Percentiles rank a stretch among this genome's conserved stretches.
Evolutionary conservation across 2,329 filamentous ascomycete genomes (phyloP).

Genomic region (Colletotrichum endophyticum): DNA sequence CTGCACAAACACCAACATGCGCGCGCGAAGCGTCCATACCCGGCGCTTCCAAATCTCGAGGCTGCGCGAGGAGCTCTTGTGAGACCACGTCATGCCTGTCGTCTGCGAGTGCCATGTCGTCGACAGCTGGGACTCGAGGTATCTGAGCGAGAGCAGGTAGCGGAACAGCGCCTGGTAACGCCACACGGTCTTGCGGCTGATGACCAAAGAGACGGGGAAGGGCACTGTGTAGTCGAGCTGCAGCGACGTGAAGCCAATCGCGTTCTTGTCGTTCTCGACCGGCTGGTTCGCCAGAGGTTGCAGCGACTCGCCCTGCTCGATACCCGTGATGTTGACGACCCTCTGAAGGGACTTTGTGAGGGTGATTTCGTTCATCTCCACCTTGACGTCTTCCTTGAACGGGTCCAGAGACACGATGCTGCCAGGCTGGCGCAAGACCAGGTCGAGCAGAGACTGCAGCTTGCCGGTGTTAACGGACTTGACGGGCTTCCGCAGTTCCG

Average conservation of each 20-base stretch:
- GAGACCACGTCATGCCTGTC: constrained; percentile 80
- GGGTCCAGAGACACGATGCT: constrained; percentile 93
- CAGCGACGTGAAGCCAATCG: constrained; percentile 88
- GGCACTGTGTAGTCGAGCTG: constrained; percentile 95
- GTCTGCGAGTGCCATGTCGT: constrained; percentile 91
- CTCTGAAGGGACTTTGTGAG: constrained; percentile 94
- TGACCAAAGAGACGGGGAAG: constrained; percentile 93
- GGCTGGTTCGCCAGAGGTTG: constrained; percentile 72
- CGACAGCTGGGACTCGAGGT: constrained; percentile 87
- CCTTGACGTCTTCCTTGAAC: constrained; percentile 98
- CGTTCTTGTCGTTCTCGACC: constrained; percentile 83
- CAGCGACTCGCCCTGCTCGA: constrained; percentile 87
- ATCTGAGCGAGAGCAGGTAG: constrained; percentile 86
- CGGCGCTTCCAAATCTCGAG: constrained; percentile 92
- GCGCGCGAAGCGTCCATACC: constrained; percentile 87
- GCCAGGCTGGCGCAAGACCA: constrained; percentile 94
- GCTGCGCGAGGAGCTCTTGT: constrained; percentile 73
- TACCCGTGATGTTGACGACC: constrained; percentile 94
- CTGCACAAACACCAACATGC: constrained; percentile 97
- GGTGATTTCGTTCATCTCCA: constrained; percentile 94
- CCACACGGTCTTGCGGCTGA: constrained; percentile 95
- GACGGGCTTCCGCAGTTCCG: constrained; percentile 88
- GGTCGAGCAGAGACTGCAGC: constrained; percentile 91
- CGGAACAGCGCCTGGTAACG: constrained; percentile 96
- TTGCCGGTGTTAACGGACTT: constrained; percentile 91